Evolutionary conservation across 1,139 yeast genomes (phyloP), one percentile per base, ranked within the genome.

Genomic region (Waltiozyma solani): DNA sequence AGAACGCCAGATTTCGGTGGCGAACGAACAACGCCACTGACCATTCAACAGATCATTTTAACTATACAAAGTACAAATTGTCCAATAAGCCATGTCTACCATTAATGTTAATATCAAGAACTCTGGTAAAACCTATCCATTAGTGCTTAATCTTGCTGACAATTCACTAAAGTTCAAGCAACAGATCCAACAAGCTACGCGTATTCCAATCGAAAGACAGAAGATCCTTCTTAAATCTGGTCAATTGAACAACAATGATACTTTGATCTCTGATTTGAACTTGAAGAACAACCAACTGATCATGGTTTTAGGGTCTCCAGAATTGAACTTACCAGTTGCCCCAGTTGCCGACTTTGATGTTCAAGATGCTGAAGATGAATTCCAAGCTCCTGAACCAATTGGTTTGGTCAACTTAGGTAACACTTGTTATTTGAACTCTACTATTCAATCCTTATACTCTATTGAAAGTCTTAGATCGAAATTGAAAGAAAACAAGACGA

Each of bases 261-360:
- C 70, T 12, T 66, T 66, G 36, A 58, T 79, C 43, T 58, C 62
- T 14, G 51, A 63, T 8, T 66, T 82, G 42, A 69, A 69, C 23
- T 63, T 87, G 48, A 83, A 81, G 53, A 66, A 73, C 15, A 74
- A 73, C 36, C 84, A 79, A 49, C 71, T 78, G 17, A 69, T 91
- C 27, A 84, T 91, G 95, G 84, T 93, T 44, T 68, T 91, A 44
- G 99, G 99, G 18, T 80, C 96, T 1, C 93, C 96, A 2, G 91
- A 83, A 47, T 68, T 69, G 40, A 77, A 71, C 40, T 60, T 80
- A 44, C 80, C 86, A 9, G 56, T 67, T 11, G 76, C 74, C 21
- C 87, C 86, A 12, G 64, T 63, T 13, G 13, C 5, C 17, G 32
- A 30, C 17, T 7, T 18, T 6, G 69, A 68, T 33, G 69, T 73